phyloP scores from a whole-genome alignment of 2,329 filamentous ascomycete genomes.

The Hirsutella rhossiliensis region DNA sequence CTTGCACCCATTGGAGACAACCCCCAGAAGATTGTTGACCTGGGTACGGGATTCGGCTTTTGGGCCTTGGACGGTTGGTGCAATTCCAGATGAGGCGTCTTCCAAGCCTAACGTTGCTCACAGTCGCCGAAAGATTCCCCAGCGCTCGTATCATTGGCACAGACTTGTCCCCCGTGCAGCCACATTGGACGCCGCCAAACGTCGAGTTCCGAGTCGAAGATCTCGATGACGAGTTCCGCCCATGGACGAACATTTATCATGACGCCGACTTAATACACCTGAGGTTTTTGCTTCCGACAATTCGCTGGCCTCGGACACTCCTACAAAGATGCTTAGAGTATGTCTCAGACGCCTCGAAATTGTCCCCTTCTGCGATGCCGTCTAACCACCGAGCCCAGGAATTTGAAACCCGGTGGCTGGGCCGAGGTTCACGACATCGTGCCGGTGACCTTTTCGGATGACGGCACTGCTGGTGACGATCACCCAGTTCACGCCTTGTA shows the following conservation, averaged over 20 bases:
- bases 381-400: constrained; percentile 9
- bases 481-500: constrained; percentile 22
- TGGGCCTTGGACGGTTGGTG: constrained; percentile 42
- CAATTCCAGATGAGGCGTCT: neutral
- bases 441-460: constrained; percentile 18
- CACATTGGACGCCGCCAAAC: constrained; percentile 40
- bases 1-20: constrained; percentile 29
- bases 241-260: constrained; percentile 22
- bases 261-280: constrained; percentile 41
- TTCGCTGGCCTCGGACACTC: constrained; percentile 37
- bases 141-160: constrained; percentile 32
- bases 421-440: constrained; percentile 25
- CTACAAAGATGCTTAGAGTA: constrained; percentile 34
- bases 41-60: constrained; percentile 37
- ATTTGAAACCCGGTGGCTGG: constrained; percentile 26
- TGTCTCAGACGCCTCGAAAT: neutral
- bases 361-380: neutral
- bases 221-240: constrained; percentile 21
- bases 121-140: constrained; percentile 33
- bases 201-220: constrained; percentile 34
- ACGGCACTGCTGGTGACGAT: constrained; percentile 14
- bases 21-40: constrained; percentile 36
- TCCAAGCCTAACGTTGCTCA: constrained; percentile 3
- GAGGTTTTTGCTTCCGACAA: constrained; percentile 36
- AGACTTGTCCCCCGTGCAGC: constrained; percentile 32